phyloP scores from a whole-genome alignment of 2,329 filamentous ascomycete genomes.

The Fusarium sp. region DNA sequence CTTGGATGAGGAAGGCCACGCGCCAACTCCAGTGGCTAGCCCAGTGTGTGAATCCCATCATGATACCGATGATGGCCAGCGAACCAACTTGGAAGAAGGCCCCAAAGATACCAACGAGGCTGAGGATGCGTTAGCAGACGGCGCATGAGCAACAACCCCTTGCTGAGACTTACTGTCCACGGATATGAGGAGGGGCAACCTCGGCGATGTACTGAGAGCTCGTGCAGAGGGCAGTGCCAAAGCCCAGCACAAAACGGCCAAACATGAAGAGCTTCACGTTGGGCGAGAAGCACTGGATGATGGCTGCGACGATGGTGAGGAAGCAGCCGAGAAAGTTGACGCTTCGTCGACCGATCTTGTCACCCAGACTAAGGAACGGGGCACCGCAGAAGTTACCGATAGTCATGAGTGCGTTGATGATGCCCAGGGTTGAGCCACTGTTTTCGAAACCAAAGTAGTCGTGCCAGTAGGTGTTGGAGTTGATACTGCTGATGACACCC shows the following conservation, averaged over 20 bases:
- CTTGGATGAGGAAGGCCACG: conserved; percentile 35
- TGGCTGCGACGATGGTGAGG: conserved; percentile 32
- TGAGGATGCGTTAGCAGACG: not conserved
- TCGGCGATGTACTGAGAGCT: conserved; percentile 40
- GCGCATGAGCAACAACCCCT: accelerated
- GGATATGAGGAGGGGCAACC: conserved; percentile 34
- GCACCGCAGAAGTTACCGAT: conserved; percentile 39
- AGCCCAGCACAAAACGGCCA: conserved; percentile 35
- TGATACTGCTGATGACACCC: conserved; percentile 40
- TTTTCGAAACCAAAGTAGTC: conserved; percentile 36
- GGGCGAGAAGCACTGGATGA: conserved; percentile 35
- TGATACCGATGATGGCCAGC: conserved; percentile 33
- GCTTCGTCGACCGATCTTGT: conserved; percentile 37
- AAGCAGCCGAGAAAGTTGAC: conserved; percentile 36
- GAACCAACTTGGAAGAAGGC: conserved; percentile 41
- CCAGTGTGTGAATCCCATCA: conserved; percentile 40
- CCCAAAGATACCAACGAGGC: conserved; percentile 37
- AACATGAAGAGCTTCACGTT: conserved; percentile 34
- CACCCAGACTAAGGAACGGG: conserved; percentile 31
- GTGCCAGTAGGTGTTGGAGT: conserved; percentile 37
- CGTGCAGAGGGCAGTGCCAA: conserved; percentile 38
- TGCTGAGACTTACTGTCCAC: conserved; percentile 20
- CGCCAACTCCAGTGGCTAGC: conserved; percentile 40
- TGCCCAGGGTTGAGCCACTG: conserved; percentile 30
- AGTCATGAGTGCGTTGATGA: conserved; percentile 40